Evolutionary conservation across 1,139 yeast species (phyloP), one percentile per base, ranked within the genome.

Genomic region (Kodamaea fungicola): DNA sequence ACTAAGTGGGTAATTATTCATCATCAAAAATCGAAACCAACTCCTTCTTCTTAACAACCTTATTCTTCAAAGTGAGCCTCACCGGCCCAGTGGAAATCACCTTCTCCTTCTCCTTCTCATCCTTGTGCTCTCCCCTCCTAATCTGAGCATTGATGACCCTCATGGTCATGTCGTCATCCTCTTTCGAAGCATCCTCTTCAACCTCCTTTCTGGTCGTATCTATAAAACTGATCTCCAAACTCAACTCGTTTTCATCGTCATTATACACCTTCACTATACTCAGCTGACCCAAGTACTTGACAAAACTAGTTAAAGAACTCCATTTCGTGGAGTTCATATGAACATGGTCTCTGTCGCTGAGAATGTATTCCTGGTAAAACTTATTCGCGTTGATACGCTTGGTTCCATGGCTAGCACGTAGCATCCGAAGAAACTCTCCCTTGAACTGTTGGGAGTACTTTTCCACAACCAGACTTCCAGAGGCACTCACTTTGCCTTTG

Each of bases 291-390:
- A 92, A 60, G 48, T 77, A 64, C 44, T 77, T 74, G n/a, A 88
- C 73, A 55, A 90, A 86, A 37, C 77, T 75, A 0, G 92, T 75
- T 30, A 94, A 61, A 4, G 84, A 76, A 3, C 73, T 58, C 90
- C 95, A 92, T 44, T 71, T 69, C 1, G 98, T 92, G 3, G 97
- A 81, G 54, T 88, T 89, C 83, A 92, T 79, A 57, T 90, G 98
- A 4, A 89, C 67, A 58, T 92, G 97, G 40, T 86, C 78, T 51
- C 78, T 77, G 54, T 89, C 87, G 45, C 76, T 76, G 39, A 74
- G 62, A 37, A 85, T 83, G 52, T 84, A 85, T 56, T 90, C 97
- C 51, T 90, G 96, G 62, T 92, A 92, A 54, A 88, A 88, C 53
- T 79, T 75, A 60, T 94, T 92, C 7, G 92, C 94, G 44, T 80